phyloP scores from a whole-genome alignment of 2,329 filamentous ascomycete species.

The Beauveria rudraprayagi region DNA sequence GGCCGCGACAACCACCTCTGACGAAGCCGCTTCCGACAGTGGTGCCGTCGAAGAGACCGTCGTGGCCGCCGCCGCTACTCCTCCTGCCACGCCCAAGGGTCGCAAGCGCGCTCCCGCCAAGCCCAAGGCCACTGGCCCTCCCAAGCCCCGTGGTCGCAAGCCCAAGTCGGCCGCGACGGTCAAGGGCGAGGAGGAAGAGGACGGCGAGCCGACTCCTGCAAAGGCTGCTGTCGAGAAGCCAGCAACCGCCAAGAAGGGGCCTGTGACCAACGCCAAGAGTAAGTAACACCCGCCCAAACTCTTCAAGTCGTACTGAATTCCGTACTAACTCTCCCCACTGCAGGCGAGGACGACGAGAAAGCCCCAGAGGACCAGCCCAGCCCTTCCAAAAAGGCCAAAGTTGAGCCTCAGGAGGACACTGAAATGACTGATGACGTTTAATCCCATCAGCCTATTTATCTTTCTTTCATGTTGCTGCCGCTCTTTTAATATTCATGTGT shows the following conservation, averaged over 20 bases:
- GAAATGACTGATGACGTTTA: neutral
- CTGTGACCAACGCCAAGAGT: neutral
- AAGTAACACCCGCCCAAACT: neutral
- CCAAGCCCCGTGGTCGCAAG: conserved; percentile 5
- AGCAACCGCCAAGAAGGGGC: neutral
- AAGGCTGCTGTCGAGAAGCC: neutral
- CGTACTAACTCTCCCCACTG: neutral
- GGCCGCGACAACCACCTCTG: neutral
- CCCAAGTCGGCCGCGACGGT: conserved; percentile 12
- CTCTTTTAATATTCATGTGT: neutral
- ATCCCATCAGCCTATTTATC: neutral
- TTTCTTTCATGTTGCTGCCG: neutral
- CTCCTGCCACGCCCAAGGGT: neutral
- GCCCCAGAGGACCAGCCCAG: neutral
- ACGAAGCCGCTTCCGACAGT: neutral
- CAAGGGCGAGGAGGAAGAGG: conserved; percentile 14
- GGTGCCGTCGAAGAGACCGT: neutral
- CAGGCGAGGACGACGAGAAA: neutral
- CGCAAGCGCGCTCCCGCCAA: conserved; percentile 5
- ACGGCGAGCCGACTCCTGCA: conserved; percentile 10
- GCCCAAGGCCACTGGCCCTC: conserved; percentile 12
- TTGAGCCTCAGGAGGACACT: conserved; percentile 15
- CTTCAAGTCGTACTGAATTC: too few species aligned
- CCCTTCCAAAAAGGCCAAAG: conserved; percentile 25
- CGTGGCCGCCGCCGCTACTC: neutral